A percentile compares a stretch with the other conserved stretches of the same genome.
Evolutionary conservation across 2,329 filamentous ascomycete genomes (phyloP).

Genomic region (Ceratocystis albifundus): DNA sequence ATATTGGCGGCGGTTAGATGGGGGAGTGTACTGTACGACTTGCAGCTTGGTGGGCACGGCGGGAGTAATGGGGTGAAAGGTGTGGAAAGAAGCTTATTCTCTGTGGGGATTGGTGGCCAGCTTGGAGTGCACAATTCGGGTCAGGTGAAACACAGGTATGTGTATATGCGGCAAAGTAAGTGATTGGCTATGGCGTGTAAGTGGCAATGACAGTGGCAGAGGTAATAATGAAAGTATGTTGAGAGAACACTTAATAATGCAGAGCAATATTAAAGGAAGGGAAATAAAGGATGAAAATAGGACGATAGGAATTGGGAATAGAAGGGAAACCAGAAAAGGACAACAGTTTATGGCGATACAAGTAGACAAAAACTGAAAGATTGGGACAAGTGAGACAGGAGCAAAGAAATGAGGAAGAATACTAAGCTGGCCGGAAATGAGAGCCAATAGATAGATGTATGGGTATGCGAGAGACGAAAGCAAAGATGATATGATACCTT

Average conservation of each 20-base stretch:
- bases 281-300: background rate
- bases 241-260: background rate
- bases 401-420: conserved; percentile 11
- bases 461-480: background rate
- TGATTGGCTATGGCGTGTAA: background rate
- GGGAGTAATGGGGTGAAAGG: conserved; percentile 6
- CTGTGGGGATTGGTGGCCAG: background rate
- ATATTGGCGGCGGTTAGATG: conserved; percentile 6
- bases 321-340: background rate
- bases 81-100: conserved; percentile 1
- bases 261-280: background rate
- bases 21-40: conserved; percentile 2
- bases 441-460: background rate
- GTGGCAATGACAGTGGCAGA: background rate
- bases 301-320: background rate
- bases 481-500: background rate
- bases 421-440: conserved; percentile 2
- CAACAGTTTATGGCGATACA: background rate
- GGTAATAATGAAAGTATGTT: background rate
- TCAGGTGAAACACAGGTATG: conserved; percentile 8
- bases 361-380: background rate
- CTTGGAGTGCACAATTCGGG: background rate
- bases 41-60: background rate
- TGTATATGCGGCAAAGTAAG: conserved; percentile 2
- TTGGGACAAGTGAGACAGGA: conserved; percentile 5